Base-by-base conservation (phyloP, 176 grass and related monocot species). In the Rhipidocladum racemiflorum region DNA sequence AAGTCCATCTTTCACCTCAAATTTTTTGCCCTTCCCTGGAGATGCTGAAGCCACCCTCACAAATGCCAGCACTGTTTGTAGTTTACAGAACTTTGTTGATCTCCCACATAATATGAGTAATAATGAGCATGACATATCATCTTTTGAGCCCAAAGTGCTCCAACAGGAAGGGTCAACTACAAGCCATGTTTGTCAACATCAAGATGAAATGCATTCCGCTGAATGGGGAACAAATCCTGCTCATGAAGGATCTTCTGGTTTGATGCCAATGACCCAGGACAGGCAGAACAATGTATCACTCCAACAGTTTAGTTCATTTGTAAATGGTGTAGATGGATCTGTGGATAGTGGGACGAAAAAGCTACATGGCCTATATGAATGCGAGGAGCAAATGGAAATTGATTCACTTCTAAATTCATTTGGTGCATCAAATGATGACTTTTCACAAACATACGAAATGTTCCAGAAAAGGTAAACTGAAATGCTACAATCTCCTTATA, bases 341-440 rank as follows among this genome's bases (percentile, higher is more conserved):
- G 57, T 65, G 30, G 72, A 82, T 72, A 77, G 61, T 89, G 57
- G 23, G 14, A 78, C 25, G 27, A 65, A 86, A 80, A 84, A 60
- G 20, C 72, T 78, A 61, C 49, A 79, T 46, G 39, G 56, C 59
- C 23, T 89, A 14, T 89, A 86, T 78, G 88, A 89, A 30, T 86
- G 72, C 78, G 88, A 89, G 72, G 88, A 89, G 78, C 83, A 89
- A 82, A 86, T 89, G 83, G 88, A 89, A 81, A 89, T 89, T 67
- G 88, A 89, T 78, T 89, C 78, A 5, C 83, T 89, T 56, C 57
- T 89, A 48, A 86, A 77, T 86, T 89, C 88, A 51, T 89, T 89
- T 60, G 79, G 78, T 40, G 65, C 84, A 42, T 55, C 88, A 60
- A 86, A 17, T 77, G 88, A 82, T 82, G 29, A 78, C 8, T 57